Percentiles rank a stretch among this genome's conserved stretches.
Evolutionary conservation across 2,329 filamentous ascomycete genomes (phyloP).

Genomic region (Pseudopithomyces maydicus): DNA sequence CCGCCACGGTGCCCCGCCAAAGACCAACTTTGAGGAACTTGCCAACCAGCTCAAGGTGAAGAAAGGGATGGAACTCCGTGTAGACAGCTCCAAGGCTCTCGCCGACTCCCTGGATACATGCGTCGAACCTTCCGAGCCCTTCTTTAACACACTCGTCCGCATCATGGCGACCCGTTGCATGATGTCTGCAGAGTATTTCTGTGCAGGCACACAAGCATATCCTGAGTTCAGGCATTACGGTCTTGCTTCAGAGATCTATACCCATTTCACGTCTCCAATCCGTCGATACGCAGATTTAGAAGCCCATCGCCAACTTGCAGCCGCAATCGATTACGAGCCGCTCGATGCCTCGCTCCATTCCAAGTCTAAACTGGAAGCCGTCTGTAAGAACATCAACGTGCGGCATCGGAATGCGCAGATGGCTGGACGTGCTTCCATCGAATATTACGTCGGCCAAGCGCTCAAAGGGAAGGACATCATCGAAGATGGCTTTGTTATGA

Average conservation of each 20-base stretch:
- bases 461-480: slow-evolving; percentile 77
- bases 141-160: slow-evolving; percentile 97
- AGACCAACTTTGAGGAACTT: slow-evolving; percentile 95
- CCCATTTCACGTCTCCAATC: slow-evolving; percentile 97
- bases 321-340: slow-evolving; percentile 90
- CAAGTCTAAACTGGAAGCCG: slow-evolving; percentile 82
- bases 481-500: slow-evolving; percentile 95
- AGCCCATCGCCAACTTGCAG: slow-evolving; percentile 90
- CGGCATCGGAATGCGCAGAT: slow-evolving; percentile 96
- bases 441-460: slow-evolving; percentile 97
- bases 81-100: slow-evolving; percentile 88
- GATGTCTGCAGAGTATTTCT: slow-evolving; percentile 99
- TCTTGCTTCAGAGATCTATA: slow-evolving; percentile 95
- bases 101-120: slow-evolving; percentile 90
- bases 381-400: slow-evolving; percentile 98
- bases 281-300: slow-evolving; percentile 96
- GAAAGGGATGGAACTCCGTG: slow-evolving; percentile 76
- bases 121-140: slow-evolving; percentile 78
- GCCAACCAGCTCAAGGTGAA: slow-evolving; percentile 89
- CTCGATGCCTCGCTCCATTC: slow-evolving; percentile 82
- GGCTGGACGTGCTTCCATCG: slow-evolving; percentile 89
- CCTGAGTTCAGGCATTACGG: slow-evolving; percentile 97
- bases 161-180: slow-evolving; percentile 98
- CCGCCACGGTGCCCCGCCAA: slow-evolving; percentile 88
- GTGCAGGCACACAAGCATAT: slow-evolving; percentile 88